Base-by-base conservation (phyloP, 805 yeast species). In the Suhomyces sp. region DNA sequence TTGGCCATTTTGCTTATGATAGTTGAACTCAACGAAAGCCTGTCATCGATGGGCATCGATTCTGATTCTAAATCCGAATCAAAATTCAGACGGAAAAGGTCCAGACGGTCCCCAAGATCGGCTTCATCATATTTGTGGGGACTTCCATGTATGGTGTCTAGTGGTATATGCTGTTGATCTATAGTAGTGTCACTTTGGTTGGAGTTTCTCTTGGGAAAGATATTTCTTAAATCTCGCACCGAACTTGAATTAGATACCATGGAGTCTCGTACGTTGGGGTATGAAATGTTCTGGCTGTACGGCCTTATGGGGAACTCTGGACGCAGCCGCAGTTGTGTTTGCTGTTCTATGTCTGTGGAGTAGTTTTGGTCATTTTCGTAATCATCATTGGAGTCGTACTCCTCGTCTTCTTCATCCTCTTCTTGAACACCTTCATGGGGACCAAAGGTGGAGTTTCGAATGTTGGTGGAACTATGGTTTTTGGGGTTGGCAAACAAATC, bases 11-110 rank as follows among this genome's bases (percentile, higher is more conserved):
- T 33, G 11, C 48, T 39, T 4, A 61, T 41, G 12, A 62, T 46
- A 4, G 59, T 49, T 7, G 62, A 50, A n/a, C 54, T 50, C 0
- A 60, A 25, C 3, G 62, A 47, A 25, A 24, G 7, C 11, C 14
- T 15, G 14, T 14, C n/a, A 8, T 12, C 33, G 11, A n/a, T 22
- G 10, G 30, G 28, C 15, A 7, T 15, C 6, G 28, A 14, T 19
- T 21, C 18, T 3, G 35, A 14, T 11, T 44, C 48, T 18, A 36
- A 30, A 11, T 48, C 54, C 2, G 52, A 43, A 30, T 53, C 56
- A 31, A 49, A 51, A 20, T 41, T 39, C 28, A 53, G 38, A 19
- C 42, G 33, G 28, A 54, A 51, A 28, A 26, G 19, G 31, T 40
- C 41, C 20, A 11, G 33, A 15, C 28, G 31, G 9, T 38, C 44